A percentile compares a stretch with the other conserved stretches of the same genome.
These are phyloP conservation scores for Lotus japonicus DNA, from an alignment of 306 rosid species.

Conservation along the genomic window DNA sequence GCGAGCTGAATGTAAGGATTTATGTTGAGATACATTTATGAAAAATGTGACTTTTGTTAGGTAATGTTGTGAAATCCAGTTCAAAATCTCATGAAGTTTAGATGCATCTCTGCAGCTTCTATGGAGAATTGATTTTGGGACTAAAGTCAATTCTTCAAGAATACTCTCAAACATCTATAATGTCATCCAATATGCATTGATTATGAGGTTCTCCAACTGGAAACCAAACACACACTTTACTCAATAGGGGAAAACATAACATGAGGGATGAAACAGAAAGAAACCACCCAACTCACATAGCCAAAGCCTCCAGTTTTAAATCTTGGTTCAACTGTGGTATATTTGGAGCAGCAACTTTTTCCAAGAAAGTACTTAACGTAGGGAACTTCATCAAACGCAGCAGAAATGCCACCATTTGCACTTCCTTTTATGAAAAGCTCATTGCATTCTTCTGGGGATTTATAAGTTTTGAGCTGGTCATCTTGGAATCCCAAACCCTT, in stretches of 20 bases:
- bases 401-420: slow-evolving; percentile 43
- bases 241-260: not conserved
- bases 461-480: slow-evolving; percentile 12
- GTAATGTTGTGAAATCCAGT: too few species aligned
- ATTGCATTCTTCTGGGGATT: slow-evolving; percentile 23
- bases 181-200: too few species aligned
- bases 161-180: too few species aligned
- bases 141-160: too few species aligned
- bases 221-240: not conserved
- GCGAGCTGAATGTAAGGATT: too few species aligned
- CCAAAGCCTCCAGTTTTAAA: slow-evolving; percentile 55
- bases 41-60: too few species aligned
- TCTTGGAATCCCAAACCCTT: slow-evolving; percentile 29
- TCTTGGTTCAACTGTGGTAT: slow-evolving; percentile 38
- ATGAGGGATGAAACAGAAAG: not conserved
- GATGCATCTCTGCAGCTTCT: too few species aligned
- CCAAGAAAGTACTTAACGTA: too few species aligned
- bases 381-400: slow-evolving; percentile 53
- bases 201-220: too few species aligned
- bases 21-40: too few species aligned
- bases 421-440: slow-evolving; percentile 37
- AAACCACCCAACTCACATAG: slow-evolving; percentile 40
- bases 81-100: too few species aligned
- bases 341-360: slow-evolving; percentile 38
- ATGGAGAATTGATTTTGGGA: too few species aligned